These are phyloP conservation scores for Arthroderma uncinatum DNA, from an alignment of 2,329 filamentous ascomycete genomes.

Conservation along the genomic window DNA sequence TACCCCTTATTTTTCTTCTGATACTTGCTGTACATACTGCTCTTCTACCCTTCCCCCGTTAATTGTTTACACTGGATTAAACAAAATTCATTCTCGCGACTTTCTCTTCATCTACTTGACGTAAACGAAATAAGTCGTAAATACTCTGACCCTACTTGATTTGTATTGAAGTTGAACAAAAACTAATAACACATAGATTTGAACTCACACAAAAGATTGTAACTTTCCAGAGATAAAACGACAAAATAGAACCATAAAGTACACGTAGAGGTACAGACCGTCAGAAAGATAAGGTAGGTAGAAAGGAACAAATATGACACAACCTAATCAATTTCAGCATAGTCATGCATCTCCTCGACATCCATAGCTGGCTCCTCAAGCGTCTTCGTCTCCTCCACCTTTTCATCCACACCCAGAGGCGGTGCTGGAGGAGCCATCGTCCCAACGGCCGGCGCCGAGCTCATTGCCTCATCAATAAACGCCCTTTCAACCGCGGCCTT, in stretches of 20 bases:
- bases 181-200: not conserved
- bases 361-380: conserved; percentile 9
- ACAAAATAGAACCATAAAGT: not conserved
- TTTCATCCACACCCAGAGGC: conserved; percentile 3
- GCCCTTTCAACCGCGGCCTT: conserved; percentile 79
- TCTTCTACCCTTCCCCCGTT: too few species aligned
- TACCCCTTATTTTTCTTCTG: too few species aligned
- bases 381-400: not conserved
- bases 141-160: not conserved
- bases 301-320: not conserved
- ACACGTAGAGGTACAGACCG: not conserved
- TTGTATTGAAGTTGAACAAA: not conserved
- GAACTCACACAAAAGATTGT: not conserved
- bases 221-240: not conserved
- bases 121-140: too few species aligned
- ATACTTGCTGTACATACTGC: too few species aligned
- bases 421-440: conserved; percentile 25
- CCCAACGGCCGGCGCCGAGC: conserved; percentile 36
- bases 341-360: conserved; percentile 17
- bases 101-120: too few species aligned
- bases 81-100: too few species aligned
- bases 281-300: not conserved
- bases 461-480: conserved; percentile 47
- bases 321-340: conserved; percentile 21
- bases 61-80: too few species aligned